Base-by-base conservation (phyloP, 2,329 filamentous ascomycete genomes). In the Pestalotiopsis sp. region DNA sequence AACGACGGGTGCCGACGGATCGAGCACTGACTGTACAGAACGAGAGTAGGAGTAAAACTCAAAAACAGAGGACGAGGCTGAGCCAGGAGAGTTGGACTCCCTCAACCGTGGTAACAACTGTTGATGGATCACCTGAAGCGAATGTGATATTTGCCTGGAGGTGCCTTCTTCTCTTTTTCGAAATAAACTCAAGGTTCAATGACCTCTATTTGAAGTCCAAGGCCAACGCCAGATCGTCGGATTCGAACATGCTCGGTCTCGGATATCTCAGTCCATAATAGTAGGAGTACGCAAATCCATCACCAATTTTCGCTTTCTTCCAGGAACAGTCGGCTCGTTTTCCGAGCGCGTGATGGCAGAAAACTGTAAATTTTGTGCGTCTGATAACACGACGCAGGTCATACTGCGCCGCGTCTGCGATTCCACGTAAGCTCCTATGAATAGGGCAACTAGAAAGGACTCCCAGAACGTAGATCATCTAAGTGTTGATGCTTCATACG, bases 301-400 rank as follows among this genome's bases (percentile, higher is more conserved):
- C 14, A 12, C 14, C 57, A 36, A 59, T 6, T 14, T 6, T 36
- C 57, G 57, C 23, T 7, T 27, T 59, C 5, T 14, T 36, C 31
- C 6, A 59, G 23, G 57, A 3, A 25, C 13, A 36, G 13, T 59
- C 57, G 27, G 57, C 27, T 52, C 27, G 57, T 59, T 36, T 27
- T 59, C 23, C 57, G 25, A 59, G 27, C 20, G 14, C 7, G 17
- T 27, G 23, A 17, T 14, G 1, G 57, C 27, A 27, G 14, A 59
- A 17, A 11, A 23, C 57, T 59, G 57, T 59, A 20, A 59, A 17
- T 59, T 7, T 59, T 27, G 23, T 27, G 59, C 59, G 41, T 62
- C 23, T 62, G 59, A 62, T 62, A 62, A 52, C 59, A 27, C 41
- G 59, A 62, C 25, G 59, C 31, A 62, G 31, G 36, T 31, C 38